A percentile compares a stretch with the other conserved stretches of the same genome.
Conservation (phyloP, 768 basidiomycete species). For the Amanita jacksonii region DNA sequence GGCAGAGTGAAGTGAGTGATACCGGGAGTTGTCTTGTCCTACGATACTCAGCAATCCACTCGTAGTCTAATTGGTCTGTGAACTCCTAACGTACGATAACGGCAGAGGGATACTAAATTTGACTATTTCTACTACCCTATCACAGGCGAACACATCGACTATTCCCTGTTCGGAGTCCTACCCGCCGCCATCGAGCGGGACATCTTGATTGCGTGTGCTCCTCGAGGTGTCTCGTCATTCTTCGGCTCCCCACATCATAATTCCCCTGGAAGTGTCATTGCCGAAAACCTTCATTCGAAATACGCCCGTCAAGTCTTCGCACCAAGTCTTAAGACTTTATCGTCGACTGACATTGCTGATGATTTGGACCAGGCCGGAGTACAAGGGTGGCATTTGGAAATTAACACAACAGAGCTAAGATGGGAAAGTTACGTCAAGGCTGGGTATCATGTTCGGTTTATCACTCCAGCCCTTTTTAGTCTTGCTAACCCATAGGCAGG, state of each 20-base stretch:
- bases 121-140: neutral
- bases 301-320: slow-evolving; percentile 53
- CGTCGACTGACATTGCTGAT: slow-evolving; percentile 18
- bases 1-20: slow-evolving; percentile 75
- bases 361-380: slow-evolving; percentile 33
- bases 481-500: slow-evolving; percentile 33
- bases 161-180: slow-evolving; percentile 74
- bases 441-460: slow-evolving; percentile 59
- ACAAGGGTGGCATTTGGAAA: slow-evolving; percentile 65
- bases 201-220: slow-evolving; percentile 68
- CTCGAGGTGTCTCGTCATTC: slow-evolving; percentile 20
- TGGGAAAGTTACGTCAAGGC: slow-evolving; percentile 91
- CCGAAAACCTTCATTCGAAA: slow-evolving; percentile 51
- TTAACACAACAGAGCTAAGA: slow-evolving; percentile 55
- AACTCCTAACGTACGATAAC: neutral
- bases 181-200: slow-evolving; percentile 82
- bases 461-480: slow-evolving; percentile 1
- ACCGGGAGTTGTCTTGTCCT: neutral
- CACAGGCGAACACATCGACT: slow-evolving; percentile 77
- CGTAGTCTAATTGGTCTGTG: slow-evolving; percentile 34
- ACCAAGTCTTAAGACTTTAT: slow-evolving; percentile 29
- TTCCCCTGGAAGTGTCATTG: slow-evolving; percentile 45
- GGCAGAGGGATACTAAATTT: slow-evolving; percentile 11
- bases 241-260: slow-evolving; percentile 17
- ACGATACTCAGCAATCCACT: neutral